These are phyloP conservation scores for Pseudocercospora eumusae DNA, from an alignment of 2,329 filamentous ascomycete species.

Conservation along the genomic window DNA sequence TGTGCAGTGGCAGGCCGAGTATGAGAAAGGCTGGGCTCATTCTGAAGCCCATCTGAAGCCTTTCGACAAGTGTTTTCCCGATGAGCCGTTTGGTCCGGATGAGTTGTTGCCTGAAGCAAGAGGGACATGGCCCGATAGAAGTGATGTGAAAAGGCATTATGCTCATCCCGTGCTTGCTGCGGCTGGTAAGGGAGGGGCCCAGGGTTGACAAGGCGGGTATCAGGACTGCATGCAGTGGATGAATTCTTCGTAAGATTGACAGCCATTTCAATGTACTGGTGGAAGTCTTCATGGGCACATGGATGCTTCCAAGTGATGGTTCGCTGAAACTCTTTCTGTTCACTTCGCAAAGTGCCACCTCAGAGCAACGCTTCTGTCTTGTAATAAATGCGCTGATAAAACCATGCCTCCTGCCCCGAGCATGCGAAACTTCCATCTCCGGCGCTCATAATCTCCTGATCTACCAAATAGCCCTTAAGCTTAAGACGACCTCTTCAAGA, in stretches of 20 bases:
- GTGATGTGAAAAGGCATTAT: slow-evolving; percentile 1
- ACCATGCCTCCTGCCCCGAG: too few species aligned
- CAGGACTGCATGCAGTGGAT: too few species aligned
- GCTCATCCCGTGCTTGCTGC: not conserved
- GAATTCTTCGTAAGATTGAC: too few species aligned
- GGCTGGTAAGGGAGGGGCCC: not conserved
- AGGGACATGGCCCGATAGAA: not conserved
- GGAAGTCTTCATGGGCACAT: too few species aligned
- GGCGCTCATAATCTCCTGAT: not conserved
- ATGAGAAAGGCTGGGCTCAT: slow-evolving; percentile 1
- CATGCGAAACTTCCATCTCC: too few species aligned
- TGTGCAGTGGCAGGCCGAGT: slow-evolving; percentile 6
- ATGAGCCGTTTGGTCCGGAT: not conserved
- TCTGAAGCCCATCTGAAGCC: slow-evolving; percentile 2
- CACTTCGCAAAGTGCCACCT: too few species aligned
- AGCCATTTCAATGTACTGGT: too few species aligned
- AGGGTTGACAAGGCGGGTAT: too few species aligned
- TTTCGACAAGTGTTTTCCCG: slow-evolving; percentile 3
- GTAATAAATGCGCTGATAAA: not conserved
- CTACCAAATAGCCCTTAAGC: not conserved
- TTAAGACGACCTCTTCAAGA: not conserved
- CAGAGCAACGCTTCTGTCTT: not conserved
- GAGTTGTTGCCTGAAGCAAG: not conserved
- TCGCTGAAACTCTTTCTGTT: too few species aligned
- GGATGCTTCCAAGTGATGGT: too few species aligned